These are phyloP conservation scores for Bacidia rubella DNA, from an alignment of 495 filamentous ascomycete species.

Conservation along the genomic window DNA sequence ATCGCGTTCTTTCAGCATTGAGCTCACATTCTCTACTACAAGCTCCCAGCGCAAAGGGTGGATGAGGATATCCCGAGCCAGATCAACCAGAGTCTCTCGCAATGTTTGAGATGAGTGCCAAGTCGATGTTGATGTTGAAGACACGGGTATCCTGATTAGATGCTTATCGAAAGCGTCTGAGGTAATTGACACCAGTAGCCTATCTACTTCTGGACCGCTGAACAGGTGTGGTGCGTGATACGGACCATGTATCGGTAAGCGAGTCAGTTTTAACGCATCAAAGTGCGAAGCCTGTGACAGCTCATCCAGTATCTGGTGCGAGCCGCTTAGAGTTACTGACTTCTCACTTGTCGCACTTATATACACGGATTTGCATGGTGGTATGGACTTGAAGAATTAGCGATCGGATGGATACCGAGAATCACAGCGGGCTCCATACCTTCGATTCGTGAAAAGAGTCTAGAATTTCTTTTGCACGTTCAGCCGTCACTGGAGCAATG, in stretches of 20 bases:
- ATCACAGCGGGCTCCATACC: neutral
- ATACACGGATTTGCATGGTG: slow-evolving; percentile 24
- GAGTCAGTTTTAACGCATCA: neutral
- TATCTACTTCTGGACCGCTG: neutral
- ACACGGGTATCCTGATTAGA: neutral
- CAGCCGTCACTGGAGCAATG: neutral
- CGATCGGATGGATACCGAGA: neutral
- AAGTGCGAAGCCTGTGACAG: neutral
- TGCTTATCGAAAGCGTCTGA: neutral
- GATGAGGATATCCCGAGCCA: slow-evolving; percentile 1
- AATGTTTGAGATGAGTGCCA: neutral
- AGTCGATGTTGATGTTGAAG: neutral
- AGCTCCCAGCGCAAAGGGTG: slow-evolving; percentile 1
- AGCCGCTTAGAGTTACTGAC: slow-evolving; percentile 49
- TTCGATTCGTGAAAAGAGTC: neutral
- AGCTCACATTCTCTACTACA: slow-evolving; percentile 1
- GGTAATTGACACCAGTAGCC: neutral
- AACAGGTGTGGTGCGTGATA: slow-evolving; percentile 11
- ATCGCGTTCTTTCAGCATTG: neutral
- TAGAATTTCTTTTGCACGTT: neutral
- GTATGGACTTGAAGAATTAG: neutral
- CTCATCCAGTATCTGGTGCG: slow-evolving; percentile 35
- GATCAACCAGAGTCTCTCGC: neutral
- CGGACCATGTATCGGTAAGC: slow-evolving; percentile 9
- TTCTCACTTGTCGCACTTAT: slow-evolving; percentile 46